Percentiles rank a stretch among this genome's conserved stretches.
Conservation (phyloP, 225 moss, liverwort and hornwort genomes). For the Neckera pumila region DNA sequence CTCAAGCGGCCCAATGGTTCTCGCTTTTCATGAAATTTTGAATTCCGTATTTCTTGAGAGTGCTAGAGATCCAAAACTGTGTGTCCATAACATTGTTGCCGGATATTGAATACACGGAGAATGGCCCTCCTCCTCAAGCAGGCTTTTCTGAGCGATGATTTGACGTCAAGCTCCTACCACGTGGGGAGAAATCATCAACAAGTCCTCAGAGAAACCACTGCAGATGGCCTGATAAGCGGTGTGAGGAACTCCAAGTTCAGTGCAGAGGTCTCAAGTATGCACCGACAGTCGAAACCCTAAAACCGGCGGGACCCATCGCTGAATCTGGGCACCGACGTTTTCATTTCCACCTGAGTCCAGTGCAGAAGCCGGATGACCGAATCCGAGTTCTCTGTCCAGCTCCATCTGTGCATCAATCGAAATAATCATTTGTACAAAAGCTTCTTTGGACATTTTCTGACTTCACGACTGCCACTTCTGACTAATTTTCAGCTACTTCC, state of each 20-base stretch:
- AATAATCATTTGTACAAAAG: neutral
- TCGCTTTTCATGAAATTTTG: neutral
- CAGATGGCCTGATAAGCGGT: neutral
- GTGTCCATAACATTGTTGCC: neutral
- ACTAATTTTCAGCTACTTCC: neutral
- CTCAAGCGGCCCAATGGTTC: no score
- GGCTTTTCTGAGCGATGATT: neutral
- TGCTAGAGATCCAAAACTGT: neutral
- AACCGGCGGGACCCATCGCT: neutral
- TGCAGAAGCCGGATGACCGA: neutral
- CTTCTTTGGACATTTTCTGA: neutral
- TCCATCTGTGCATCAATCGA: neutral
- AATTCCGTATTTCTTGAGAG: neutral
- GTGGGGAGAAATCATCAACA: neutral
- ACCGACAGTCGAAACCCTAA: neutral
- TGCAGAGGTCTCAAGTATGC: neutral
- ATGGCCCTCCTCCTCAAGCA: neutral
- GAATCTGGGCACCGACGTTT: neutral
- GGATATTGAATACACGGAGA: neutral
- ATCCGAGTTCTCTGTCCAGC: neutral
- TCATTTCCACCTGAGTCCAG: neutral
- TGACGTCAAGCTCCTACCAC: neutral
- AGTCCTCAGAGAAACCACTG: neutral
- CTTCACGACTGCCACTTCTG: neutral
- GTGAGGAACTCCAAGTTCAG: neutral